Conservation (phyloP, 345 rosid species). For the Salix purpurea region DNA sequence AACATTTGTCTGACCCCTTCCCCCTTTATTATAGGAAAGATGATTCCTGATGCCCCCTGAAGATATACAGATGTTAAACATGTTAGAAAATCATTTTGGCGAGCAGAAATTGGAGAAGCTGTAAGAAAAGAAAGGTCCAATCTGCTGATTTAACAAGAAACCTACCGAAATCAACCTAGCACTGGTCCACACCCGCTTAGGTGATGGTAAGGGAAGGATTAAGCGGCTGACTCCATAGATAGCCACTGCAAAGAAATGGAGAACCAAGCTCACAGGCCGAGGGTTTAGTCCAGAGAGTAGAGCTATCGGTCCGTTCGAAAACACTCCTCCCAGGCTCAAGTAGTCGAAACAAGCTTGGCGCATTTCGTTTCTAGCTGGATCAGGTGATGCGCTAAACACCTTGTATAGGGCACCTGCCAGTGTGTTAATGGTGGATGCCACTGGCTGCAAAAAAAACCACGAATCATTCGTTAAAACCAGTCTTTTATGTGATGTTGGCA, state of each 20-base stretch:
- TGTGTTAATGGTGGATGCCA: not conserved
- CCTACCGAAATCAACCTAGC: not conserved
- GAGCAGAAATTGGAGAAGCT: too few species aligned
- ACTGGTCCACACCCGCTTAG: not conserved
- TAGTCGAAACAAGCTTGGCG: not conserved
- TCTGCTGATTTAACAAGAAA: not conserved
- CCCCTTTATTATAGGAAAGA: not conserved
- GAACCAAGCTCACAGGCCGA: not conserved
- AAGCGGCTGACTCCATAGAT: constrained; percentile 2
- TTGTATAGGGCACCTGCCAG: not conserved
- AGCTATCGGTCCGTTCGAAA: not conserved
- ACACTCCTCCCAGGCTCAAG: not conserved
- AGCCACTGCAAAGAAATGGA: constrained; percentile 4
- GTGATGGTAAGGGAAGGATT: not conserved
- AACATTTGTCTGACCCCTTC: not conserved
- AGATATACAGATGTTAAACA: not conserved
- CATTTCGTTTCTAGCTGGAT: constrained; percentile 2
- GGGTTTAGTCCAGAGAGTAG: not conserved
- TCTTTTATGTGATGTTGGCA: not conserved
- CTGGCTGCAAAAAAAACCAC: not conserved
- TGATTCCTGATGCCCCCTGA: not conserved
- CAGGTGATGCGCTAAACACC: not conserved
- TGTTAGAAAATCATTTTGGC: not conserved
- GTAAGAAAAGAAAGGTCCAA: too few species aligned
- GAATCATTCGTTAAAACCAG: not conserved